Base-by-base conservation (phyloP, 805 yeast genomes). In the Wickerhamiella brachini region DNA sequence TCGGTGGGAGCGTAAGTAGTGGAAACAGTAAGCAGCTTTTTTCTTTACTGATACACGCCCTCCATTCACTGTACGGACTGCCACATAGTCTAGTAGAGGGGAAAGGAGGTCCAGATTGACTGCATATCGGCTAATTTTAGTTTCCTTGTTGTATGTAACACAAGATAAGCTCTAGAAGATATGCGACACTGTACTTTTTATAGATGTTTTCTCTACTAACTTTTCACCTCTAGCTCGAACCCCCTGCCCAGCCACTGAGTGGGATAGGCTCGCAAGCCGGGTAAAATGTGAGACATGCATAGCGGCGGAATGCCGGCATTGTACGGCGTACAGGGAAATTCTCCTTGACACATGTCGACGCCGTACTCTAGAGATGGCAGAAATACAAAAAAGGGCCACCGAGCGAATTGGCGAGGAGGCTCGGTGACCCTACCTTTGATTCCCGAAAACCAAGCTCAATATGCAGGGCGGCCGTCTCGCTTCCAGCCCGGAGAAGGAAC, bases 51-150 rank as follows among this genome's bases (percentile, higher is more conserved):
- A 60, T 63, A 60, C 65, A 37, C 31, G 66, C 57, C 67, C 58
- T 55, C 63, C 57, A 64, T 64, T 64, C 67, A 64, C 67, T 64
- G 64, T 57, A 58, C 61, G 60, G 60, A 29, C 47, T 53, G 42
- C 26, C 42, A 20, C 37, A 23, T 63, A 57, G 58, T 39, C 58
- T 60, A 54, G 46, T 57, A 63, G 65, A 64, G 67, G 67, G 67
- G 67, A 64, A 64, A 63, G 57, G 63, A 51, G 56, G 66, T 50
- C 66, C 39, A 64, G 67, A 64, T 21, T 37, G 34, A 61, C 26
- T 3, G 42, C 21, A 17, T 38, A 38, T 21, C 42, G 20, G 21
- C 42, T 38, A 38, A 38, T 5, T 38, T 15, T 38, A 38, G 21
- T 38, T 38, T 18, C 42, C 21, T n/a, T n/a, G 20, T 18, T 9